Percentiles rank a stretch among this genome's conserved stretches.
Conservation (phyloP, 306 rosid species). For the Canavalia gladiata region DNA sequence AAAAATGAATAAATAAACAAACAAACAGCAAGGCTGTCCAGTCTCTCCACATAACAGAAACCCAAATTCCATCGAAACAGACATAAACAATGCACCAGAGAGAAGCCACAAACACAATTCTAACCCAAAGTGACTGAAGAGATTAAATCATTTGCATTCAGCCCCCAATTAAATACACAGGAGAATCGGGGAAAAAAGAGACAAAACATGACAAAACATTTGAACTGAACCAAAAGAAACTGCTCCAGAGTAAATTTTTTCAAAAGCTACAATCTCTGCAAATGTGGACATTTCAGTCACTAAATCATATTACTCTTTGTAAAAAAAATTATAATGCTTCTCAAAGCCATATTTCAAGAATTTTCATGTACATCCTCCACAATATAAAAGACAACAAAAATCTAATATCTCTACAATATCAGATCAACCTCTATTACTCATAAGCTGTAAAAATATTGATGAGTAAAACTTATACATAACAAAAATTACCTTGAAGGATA, state of each 20-base stretch:
- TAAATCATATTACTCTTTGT: background rate
- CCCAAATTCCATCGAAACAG: background rate
- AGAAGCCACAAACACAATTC: slow-evolving; percentile 1
- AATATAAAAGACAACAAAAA: slow-evolving; percentile 6
- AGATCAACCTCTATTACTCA: slow-evolving; percentile 16
- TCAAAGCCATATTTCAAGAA: slow-evolving; percentile 6
- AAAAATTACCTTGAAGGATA: slow-evolving; percentile 67
- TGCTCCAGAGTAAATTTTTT: background rate
- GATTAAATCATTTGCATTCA: background rate
- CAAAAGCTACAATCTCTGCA: background rate
- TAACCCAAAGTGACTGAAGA: background rate
- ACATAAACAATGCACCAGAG: slow-evolving; percentile 11
- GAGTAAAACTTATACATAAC: slow-evolving; percentile 13
- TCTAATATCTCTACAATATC: slow-evolving; percentile 7
- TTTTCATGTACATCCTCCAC: slow-evolving; percentile 3
- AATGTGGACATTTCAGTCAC: slow-evolving; percentile 17
- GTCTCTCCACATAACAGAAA: slow-evolving; percentile 21
- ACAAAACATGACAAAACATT: slow-evolving; percentile 1
- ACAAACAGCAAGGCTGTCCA: slow-evolving; percentile 15
- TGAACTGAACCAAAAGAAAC: slow-evolving; percentile 21
- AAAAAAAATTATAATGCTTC: slow-evolving; percentile 11
- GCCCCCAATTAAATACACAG: background rate
- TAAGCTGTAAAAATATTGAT: slow-evolving; percentile 6
- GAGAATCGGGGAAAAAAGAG: background rate
- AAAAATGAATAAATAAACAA: slow-evolving; percentile 2